Evolutionary conservation across 1,284 basidiomycete genomes (phyloP).

Genomic region (Thelephora terrestris): DNA sequence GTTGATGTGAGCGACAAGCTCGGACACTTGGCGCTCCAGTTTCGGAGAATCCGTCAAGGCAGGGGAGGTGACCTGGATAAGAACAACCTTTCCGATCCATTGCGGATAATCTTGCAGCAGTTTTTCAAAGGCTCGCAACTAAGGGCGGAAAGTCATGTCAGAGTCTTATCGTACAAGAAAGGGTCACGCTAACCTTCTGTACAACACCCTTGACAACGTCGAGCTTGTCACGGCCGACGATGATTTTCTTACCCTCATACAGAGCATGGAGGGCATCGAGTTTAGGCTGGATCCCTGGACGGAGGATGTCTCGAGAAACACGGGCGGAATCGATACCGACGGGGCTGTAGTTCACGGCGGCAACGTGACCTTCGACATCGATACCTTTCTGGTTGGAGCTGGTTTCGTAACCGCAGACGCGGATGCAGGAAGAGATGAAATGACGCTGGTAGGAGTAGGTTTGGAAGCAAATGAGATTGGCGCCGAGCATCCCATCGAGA

Average conservation of each 20-base stretch:
- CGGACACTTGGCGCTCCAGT: constrained; percentile 88
- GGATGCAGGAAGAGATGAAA: constrained; percentile 90
- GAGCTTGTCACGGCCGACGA: constrained; percentile 97
- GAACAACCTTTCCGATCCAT: constrained; percentile 88
- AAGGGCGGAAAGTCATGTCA: constrained; percentile 3
- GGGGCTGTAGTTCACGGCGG: constrained; percentile 83
- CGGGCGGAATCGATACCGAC: constrained; percentile 96
- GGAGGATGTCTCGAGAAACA: constrained; percentile 72
- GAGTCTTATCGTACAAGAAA: constrained; percentile 1
- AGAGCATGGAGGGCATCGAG: constrained; percentile 71
- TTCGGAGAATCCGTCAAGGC: constrained; percentile 89
- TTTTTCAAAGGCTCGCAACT: constrained; percentile 94
- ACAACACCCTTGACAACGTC: constrained; percentile 97
- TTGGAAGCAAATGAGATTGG: constrained; percentile 95
- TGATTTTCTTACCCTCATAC: constrained; percentile 97
- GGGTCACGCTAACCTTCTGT: constrained; percentile 60
- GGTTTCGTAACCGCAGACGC: constrained; percentile 93
- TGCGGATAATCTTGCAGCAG: constrained; percentile 90
- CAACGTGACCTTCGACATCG: constrained; percentile 83
- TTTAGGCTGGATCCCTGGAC: constrained; percentile 83
- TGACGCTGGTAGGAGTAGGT: constrained; percentile 97
- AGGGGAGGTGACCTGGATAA: constrained; percentile 91
- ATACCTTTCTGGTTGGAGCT: constrained; percentile 58
- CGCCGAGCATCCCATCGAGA: constrained; percentile 95
- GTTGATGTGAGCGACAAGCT: constrained; percentile 95